These are phyloP conservation scores for Macrolepiota dolichaula DNA, from an alignment of 768 basidiomycete genomes.

Conservation along the genomic window DNA sequence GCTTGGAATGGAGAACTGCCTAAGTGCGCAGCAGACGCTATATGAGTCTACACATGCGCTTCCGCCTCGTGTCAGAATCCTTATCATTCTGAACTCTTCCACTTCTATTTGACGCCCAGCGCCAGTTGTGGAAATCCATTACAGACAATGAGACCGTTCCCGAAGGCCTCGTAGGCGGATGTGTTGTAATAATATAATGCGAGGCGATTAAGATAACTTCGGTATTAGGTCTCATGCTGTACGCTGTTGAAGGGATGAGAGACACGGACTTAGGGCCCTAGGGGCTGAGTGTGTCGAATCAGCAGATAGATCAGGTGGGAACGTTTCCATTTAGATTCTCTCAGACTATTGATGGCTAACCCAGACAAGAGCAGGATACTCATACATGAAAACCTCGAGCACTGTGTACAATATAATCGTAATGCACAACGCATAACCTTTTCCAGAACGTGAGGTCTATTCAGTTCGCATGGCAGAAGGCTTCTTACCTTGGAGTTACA, in stretches of 20 bases:
- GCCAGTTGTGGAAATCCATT: background rate
- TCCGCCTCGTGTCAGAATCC: background rate
- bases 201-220: background rate
- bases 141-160: background rate
- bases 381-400: too few species aligned
- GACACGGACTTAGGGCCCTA: too few species aligned
- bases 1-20: background rate
- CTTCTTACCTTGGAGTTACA: background rate
- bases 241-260: background rate
- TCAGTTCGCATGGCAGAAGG: background rate
- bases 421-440: background rate
- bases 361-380: too few species aligned
- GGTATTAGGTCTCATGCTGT: background rate
- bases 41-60: background rate
- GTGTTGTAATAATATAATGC: background rate
- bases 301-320: too few species aligned
- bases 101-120: constrained; percentile 9
- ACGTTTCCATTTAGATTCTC: too few species aligned
- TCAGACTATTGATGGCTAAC: too few species aligned
- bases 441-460: background rate
- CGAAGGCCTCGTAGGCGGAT: background rate
- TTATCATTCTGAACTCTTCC: constrained; percentile 1
- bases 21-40: background rate
- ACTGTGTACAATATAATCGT: background rate
- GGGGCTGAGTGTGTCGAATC: too few species aligned